Base-by-base conservation (phyloP, 805 yeast species). In the Wickerhamiella australiensis region DNA sequence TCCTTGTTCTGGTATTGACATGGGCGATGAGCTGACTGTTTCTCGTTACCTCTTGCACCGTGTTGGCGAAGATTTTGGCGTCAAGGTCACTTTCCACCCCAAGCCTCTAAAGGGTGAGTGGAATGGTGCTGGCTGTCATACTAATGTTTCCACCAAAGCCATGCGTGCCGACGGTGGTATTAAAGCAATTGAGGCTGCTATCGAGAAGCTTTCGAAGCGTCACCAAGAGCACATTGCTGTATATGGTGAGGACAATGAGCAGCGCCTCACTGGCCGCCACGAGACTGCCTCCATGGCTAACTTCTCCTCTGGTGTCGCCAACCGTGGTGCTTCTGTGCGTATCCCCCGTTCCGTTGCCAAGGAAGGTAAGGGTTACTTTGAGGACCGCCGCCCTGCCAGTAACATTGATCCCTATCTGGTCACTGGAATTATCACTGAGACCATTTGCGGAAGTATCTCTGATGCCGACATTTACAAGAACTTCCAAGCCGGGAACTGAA, bases 101-200 rank as follows among this genome's bases (percentile, higher is more conserved):
- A 92, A 92, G 79, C 97, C 98, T 61, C 78, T 92, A 69, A 78
- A 82, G 76, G 97, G 97, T 62, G 97, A 90, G 74, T 92, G 97
- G 97, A 92, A 92, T 70, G 98, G 98, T 76, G 97, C 98, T 69
- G 98, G 98, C 64, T 90, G 97, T 77, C 98, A 92, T 74, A 92
- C 98, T 68, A 92, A 92, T 70, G 97, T 92, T 54, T 87, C 96
- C 45, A 92, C 98, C 62, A 77, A 75, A 69, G 66, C 65, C 47
- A 92, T 90, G 97, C 87, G 98, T 77, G 68, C 65, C 33, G 84
- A 85, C 67, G 98, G 98, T 70, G 98, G 98, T 68, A 85, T 92
- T 87, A 84, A 85, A 71, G 74, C 70, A 70, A 92, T 92, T 65
- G 96, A 92, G 65, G 83, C 74, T 50, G 97, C 97, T 53, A 79